phyloP scores from a whole-genome alignment of 1,284 basidiomycete species.

The Hypsizygus ulmarius region DNA sequence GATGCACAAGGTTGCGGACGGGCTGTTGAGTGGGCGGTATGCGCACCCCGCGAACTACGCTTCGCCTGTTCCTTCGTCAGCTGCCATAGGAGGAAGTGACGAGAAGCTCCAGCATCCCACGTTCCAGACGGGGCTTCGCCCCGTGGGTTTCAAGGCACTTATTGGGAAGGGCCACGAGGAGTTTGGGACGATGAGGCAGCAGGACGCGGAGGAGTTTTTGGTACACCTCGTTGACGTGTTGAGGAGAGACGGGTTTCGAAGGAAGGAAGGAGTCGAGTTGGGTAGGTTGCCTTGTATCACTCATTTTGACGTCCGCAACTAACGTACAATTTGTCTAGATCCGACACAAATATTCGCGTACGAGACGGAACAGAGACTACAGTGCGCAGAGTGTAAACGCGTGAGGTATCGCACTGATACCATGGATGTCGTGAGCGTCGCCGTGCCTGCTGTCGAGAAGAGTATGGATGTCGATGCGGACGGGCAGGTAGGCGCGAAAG shows the following conservation, averaged over 20 bases:
- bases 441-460: conserved; percentile 64
- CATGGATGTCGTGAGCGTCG: conserved; percentile 77
- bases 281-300: conserved; percentile 24
- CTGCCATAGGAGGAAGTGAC: no score
- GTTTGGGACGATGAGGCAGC: conserved; percentile 96
- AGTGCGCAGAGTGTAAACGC: conserved; percentile 80
- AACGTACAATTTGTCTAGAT: conserved; percentile 36
- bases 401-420: conserved; percentile 87
- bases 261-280: conserved; percentile 33
- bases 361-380: conserved; percentile 80
- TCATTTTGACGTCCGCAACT: background rate
- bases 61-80: conserved; percentile 62
- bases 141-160: conserved; percentile 84
- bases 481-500: conserved; percentile 36
- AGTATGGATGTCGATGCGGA: no score
- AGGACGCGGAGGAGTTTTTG: conserved; percentile 97
- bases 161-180: conserved; percentile 93
- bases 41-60: conserved; percentile 52
- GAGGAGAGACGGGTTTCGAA: conserved; percentile 62
- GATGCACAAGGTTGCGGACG: conserved; percentile 90
- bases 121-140: conserved; percentile 88
- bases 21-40: conserved; percentile 91
- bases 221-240: conserved; percentile 75
- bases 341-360: conserved; percentile 81
- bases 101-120: no score